Base-by-base conservation (phyloP, 2,329 filamentous ascomycete genomes). In the Pyrenochaeta sp. region DNA sequence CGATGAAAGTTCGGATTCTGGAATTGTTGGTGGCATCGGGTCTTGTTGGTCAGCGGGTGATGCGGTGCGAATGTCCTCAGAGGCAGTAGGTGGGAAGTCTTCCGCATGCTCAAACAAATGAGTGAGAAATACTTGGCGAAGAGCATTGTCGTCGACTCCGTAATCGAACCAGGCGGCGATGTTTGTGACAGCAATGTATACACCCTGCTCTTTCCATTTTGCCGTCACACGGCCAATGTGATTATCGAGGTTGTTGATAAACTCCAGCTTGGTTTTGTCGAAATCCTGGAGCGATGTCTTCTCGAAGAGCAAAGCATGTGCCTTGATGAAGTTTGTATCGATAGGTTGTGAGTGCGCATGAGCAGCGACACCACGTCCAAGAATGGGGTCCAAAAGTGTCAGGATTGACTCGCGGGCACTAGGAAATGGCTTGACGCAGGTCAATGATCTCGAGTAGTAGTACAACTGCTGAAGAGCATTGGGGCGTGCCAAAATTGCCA, bases 401-500 rank as follows among this genome's bases (percentile, higher is more conserved):
- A 86, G 76, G 24, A 92, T 84, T 0, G 81, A 88, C 35, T 90
- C 87, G 4, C 81, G 78, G 0, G 87, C 84, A n/a, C 83, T 85
- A 0, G 70, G 65, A 45, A 93, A 93, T 0, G 85, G 84, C 2
- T 84, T 77, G 0, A 82, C 75, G 0, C 88, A 88, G 19, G 84
- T 88, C 0, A 93, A 75, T 0, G 85, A 84, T 48, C 89, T 89
- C 0, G 79, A 73, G 53, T 91, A 93, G 47, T 83, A 89, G 58
- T 83, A 90, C 0, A 92, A 69, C 62, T 93, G 88, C 42, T 87
- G 83, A 0, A 90, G 69, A 0, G 81, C 81, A 46, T 89, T 85
- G 0, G 87, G 87, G 0, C 87, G 74, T 0, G 89, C 86, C 0
- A 93, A 68, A 18, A 93, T 92, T 0, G 91, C 93, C 0, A 96